Conservation (phyloP, 768 basidiomycete species). For the Calocybe indica region DNA sequence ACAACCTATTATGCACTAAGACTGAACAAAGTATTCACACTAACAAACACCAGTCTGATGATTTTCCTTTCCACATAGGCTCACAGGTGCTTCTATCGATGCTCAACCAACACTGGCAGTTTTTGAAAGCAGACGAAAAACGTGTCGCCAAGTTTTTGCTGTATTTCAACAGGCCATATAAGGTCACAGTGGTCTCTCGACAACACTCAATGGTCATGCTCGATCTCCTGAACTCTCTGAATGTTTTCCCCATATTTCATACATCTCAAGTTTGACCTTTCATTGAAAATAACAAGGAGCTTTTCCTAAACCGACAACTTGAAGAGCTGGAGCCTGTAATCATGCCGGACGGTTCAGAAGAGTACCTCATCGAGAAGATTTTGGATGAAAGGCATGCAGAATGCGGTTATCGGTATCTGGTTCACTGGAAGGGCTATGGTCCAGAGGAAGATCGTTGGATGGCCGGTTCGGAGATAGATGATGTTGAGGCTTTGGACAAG, state of each 20-base stretch:
- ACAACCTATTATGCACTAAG: conserved; percentile 14
- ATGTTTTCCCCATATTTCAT: conserved; percentile 26
- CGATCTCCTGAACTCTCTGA: conserved; percentile 2
- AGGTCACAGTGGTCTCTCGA: not conserved
- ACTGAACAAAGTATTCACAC: conserved; percentile 15
- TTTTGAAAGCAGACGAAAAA: not conserved
- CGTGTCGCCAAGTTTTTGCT: no score
- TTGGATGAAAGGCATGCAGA: not conserved
- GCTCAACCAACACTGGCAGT: conserved; percentile 9
- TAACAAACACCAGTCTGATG: conserved; percentile 3
- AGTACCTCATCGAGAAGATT: conserved; percentile 3
- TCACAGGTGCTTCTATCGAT: conserved; percentile 25
- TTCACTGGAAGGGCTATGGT: conserved; percentile 10
- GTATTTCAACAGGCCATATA: no score
- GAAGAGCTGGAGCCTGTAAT: not conserved
- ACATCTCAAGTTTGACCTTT: conserved; percentile 17
- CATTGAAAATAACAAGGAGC: conserved; percentile 20
- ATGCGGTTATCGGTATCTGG: not conserved
- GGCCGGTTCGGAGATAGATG: conserved; percentile 11
- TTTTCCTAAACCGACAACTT: conserved; percentile 22
- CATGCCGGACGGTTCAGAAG: conserved; percentile 5
- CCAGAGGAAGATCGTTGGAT: conserved; percentile 22
- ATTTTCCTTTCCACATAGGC: not conserved
- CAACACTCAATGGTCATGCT: conserved; percentile 8
- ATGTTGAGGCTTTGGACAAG: no score